Base-by-base conservation (phyloP, 768 basidiomycete genomes). In the Rhodotorula sphaerocarpa region DNA sequence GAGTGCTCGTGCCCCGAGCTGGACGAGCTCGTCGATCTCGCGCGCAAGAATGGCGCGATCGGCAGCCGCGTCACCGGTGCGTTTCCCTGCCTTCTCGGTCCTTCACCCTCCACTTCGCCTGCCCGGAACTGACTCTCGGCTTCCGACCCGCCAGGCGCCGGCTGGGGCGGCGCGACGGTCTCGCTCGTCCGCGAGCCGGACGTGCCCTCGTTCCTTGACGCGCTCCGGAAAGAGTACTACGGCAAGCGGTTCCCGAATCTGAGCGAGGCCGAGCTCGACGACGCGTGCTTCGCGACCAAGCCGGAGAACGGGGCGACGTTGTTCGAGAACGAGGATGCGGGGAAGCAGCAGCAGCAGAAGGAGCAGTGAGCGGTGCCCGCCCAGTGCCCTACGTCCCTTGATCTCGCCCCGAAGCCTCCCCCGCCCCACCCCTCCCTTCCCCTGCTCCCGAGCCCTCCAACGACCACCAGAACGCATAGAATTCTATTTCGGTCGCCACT, bases 111-210 rank as follows among this genome's bases (percentile, higher is more conserved):
- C n/a, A n/a, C n/a, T n/a, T n/a, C 20, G 16, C 1, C 20, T 31
- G 12, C 0, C 48, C 23, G 30, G 20, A 7, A 33, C n/a, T 21
- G 1, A 5, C n/a, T 41, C 9, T n/a, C 27, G 21, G 15, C 10
- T 27, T 14, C 50, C 64, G 34, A 46, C 25, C 36, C 41, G 9
- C n/a, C 18, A 87, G 86, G 87, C 33, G 89, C 89, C 0, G 89
- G 88, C 6, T 93, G 89, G 89, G 90, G 90, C 42, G 90, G 90
- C 9, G 90, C 88, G 71, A 86, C 86, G 0, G 85, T 91, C 27
- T 88, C 87, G 11, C 80, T 91, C 25, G 84, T 91, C 21, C 79
- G 82, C 11, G 84, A 86, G 71, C 74, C 77, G 25, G 70, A 81
- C 47, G 86, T 87, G 4, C 79, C 80, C 0, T 63, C 70, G 12